Conservation (phyloP, 2,329 filamentous ascomycete genomes). For the Leptographium wingfieldii region DNA sequence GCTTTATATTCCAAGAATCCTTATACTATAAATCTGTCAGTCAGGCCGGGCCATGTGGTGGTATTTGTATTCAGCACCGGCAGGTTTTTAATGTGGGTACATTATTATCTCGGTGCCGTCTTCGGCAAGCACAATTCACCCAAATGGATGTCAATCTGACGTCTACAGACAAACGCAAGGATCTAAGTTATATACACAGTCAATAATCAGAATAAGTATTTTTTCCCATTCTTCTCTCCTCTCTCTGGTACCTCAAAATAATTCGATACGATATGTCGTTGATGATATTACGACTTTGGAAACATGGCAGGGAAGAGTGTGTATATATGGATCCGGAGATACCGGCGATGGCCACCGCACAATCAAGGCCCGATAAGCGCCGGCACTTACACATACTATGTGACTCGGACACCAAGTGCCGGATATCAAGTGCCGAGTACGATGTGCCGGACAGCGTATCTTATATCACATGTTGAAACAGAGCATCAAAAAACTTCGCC, state of each 20-base stretch:
- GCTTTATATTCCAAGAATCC: background rate
- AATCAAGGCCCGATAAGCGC: background rate
- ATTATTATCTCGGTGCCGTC: background rate
- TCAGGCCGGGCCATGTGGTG: background rate
- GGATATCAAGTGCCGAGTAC: too few relatives aligned
- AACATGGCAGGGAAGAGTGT: background rate
- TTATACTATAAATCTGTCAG: background rate
- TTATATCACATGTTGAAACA: too few relatives aligned
- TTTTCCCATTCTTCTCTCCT: background rate
- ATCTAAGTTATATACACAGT: background rate
- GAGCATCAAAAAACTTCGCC: too few relatives aligned
- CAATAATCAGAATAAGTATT: background rate
- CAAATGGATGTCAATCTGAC: background rate
- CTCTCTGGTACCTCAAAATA: too few relatives aligned
- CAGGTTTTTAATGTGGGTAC: background rate
- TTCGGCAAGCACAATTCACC: background rate
- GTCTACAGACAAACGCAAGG: background rate
- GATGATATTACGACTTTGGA: background rate
- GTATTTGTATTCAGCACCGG: background rate
- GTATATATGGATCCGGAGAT: background rate
- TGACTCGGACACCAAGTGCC: background rate
- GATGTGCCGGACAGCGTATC: too few relatives aligned
- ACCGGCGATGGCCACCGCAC: background rate
- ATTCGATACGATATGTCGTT: too few relatives aligned
- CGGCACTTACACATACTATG: background rate